Conservation (phyloP, 148 eudicot species). For the Arbutus unedo region DNA sequence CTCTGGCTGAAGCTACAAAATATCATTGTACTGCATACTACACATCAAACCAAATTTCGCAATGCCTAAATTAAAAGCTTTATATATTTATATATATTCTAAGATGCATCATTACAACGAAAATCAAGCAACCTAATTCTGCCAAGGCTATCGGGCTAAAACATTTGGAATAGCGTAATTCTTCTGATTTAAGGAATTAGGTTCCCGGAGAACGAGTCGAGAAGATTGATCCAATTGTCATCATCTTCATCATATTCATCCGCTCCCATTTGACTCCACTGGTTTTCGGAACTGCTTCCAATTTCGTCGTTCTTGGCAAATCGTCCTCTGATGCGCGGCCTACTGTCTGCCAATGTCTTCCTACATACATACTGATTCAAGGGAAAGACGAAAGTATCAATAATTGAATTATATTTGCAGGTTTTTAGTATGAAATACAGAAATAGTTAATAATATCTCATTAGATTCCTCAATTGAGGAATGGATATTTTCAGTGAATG, state of each 20-base stretch:
- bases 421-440: neutral
- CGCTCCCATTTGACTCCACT: conserved; percentile 34
- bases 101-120: neutral
- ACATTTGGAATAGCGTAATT: conserved; percentile 9
- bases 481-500: neutral
- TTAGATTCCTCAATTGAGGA: neutral
- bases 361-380: conserved; percentile 73
- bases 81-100: neutral
- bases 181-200: conserved; percentile 21
- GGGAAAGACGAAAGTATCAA: neutral
- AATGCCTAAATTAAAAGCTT: conserved; percentile 7
- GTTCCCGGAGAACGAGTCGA: conserved; percentile 42
- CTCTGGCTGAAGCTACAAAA: neutral
- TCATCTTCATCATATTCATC: conserved; percentile 50
- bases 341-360: conserved; percentile 87
- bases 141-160: neutral
- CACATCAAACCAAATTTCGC: neutral
- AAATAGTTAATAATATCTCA: neutral
- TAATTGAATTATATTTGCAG: neutral
- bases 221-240: conserved; percentile 53
- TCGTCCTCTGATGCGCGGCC: conserved; percentile 84
- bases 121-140: neutral
- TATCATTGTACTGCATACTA: neutral
- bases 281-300: conserved; percentile 30
- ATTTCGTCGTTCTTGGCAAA: conserved; percentile 78